These are phyloP conservation scores for Dacryopinax spathularia DNA, from an alignment of 768 basidiomycete species.

Conservation along the genomic window DNA sequence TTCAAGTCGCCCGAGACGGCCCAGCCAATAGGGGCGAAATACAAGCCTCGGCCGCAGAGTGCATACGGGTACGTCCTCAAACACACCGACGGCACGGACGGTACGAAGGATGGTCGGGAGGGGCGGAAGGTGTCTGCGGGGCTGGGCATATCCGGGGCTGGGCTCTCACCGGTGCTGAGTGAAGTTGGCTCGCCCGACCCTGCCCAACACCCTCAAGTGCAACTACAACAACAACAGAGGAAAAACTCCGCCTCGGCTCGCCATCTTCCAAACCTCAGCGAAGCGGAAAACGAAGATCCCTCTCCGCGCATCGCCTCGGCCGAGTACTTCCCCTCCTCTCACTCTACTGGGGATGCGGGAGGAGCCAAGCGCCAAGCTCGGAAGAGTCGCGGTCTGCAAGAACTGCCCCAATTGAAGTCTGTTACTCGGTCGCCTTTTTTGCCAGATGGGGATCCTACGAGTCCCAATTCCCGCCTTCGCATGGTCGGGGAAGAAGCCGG, in stretches of 20 bases:
- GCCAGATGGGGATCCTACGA: too few relatives aligned
- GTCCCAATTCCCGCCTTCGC: neutral
- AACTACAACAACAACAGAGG: too few relatives aligned
- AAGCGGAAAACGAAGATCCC: neutral
- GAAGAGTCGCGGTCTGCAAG: too few relatives aligned
- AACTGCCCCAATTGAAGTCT: too few relatives aligned
- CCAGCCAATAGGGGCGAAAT: neutral
- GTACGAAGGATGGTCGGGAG: neutral
- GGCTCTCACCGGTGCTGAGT: neutral
- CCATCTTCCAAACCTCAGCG: neutral
- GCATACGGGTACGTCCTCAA: constrained; percentile 2
- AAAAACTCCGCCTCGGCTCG: neutral
- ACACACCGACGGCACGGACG: neutral
- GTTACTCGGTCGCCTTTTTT: too few relatives aligned
- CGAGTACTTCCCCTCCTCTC: too few relatives aligned
- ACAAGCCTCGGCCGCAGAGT: constrained; percentile 1
- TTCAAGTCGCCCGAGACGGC: constrained; percentile 35
- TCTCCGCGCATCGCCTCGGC: neutral
- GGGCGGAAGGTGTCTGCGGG: neutral
- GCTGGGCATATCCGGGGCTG: neutral
- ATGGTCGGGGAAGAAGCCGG: neutral
- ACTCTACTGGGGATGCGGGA: neutral
- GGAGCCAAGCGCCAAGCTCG: neutral
- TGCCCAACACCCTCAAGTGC: too few relatives aligned
- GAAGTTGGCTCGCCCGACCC: neutral